These are phyloP conservation scores for Ceratonia siliqua DNA, from an alignment of 306 rosid genomes.

Conservation along the genomic window DNA sequence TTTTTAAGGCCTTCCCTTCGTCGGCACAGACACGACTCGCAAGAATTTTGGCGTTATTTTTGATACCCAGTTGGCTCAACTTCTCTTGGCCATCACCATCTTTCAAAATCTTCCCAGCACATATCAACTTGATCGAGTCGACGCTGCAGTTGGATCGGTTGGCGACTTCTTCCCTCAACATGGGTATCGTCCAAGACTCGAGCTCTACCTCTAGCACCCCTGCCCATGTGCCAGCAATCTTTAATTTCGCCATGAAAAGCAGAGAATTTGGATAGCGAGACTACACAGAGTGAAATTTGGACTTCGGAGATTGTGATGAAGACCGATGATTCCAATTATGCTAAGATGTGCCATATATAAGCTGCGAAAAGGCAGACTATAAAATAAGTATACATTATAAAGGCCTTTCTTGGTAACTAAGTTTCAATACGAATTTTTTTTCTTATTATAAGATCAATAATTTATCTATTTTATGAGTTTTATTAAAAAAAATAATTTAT, in stretches of 20 bases:
- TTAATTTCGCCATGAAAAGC: constrained; percentile 69
- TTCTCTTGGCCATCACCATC: constrained; percentile 63
- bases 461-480: too few relatives aligned
- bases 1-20: constrained; percentile 51
- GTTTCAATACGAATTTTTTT: background rate
- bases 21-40: constrained; percentile 49
- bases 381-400: background rate
- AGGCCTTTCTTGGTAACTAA: background rate
- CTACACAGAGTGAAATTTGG: background rate
- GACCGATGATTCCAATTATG: background rate
- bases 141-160: constrained; percentile 60
- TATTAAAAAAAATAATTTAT: too few relatives aligned
- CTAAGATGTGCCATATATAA: background rate
- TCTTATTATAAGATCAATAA: too few relatives aligned
- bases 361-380: background rate
- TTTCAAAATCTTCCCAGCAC: constrained; percentile 68
- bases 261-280: background rate
- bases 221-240: constrained; percentile 83
- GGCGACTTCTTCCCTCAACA: constrained; percentile 67
- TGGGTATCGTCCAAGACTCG: constrained; percentile 64
- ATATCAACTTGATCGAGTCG: constrained; percentile 71
- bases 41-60: constrained; percentile 75
- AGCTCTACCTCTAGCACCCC: constrained; percentile 74
- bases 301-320: background rate
- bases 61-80: constrained; percentile 59